These are phyloP conservation scores for Colletotrichum sublineola DNA, from an alignment of 2,329 filamentous ascomycete genomes.

Conservation along the genomic window DNA sequence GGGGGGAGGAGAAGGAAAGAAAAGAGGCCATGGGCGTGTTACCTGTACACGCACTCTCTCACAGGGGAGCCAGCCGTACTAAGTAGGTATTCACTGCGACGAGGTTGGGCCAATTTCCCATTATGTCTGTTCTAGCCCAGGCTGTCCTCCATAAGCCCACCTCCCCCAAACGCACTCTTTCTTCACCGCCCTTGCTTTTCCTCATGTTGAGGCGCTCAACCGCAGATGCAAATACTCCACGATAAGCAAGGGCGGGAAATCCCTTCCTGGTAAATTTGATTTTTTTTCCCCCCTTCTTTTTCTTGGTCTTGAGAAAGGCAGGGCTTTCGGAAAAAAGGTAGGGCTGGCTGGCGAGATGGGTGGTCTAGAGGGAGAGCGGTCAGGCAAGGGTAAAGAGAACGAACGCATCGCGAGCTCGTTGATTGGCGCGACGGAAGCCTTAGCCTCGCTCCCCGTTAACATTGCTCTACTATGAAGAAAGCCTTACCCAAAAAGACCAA, in stretches of 20 bases:
- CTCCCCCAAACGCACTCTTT: neutral
- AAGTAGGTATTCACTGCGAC: neutral
- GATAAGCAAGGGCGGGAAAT: neutral
- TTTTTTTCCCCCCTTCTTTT: neutral
- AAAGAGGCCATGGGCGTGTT: conserved; percentile 17
- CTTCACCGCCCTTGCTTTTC: conserved; percentile 35
- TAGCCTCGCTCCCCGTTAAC: neutral
- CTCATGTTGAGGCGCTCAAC: conserved; percentile 28
- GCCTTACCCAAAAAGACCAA: neutral
- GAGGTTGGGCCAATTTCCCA: conserved; percentile 32
- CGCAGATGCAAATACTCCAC: conserved; percentile 9
- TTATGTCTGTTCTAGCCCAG: conserved; percentile 15
- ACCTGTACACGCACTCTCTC: conserved; percentile 12
- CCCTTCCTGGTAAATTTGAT: neutral
- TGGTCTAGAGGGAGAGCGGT: conserved; percentile 2
- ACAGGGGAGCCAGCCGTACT: neutral
- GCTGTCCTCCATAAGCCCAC: too few species aligned
- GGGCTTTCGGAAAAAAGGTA: neutral
- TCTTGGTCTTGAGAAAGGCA: neutral
- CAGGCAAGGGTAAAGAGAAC: neutral
- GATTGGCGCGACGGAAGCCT: neutral
- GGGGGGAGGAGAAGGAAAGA: neutral
- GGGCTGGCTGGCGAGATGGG: neutral
- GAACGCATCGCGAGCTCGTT: conserved; percentile 3
- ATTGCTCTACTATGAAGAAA: neutral